Conservation (phyloP, 495 filamentous ascomycete species). For the Peziza echinospora region DNA sequence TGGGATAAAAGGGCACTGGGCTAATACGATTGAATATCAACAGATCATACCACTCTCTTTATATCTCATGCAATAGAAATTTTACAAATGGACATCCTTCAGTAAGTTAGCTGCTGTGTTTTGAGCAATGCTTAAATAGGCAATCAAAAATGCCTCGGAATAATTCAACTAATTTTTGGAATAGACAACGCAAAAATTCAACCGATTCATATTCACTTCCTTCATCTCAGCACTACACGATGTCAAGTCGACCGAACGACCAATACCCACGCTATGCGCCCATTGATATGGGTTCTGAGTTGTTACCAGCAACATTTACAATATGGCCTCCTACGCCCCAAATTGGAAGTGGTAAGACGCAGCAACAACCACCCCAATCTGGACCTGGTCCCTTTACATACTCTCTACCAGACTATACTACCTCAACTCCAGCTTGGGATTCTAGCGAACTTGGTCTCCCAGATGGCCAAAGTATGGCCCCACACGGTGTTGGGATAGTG, state of each 20-base stretch:
- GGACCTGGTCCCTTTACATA: slow-evolving; percentile 36
- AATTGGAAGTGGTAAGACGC: slow-evolving; percentile 17
- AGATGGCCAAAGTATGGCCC: slow-evolving; percentile 26
- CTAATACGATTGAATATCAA: too few relatives aligned
- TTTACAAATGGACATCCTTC: too few relatives aligned
- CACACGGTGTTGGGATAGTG: slow-evolving; percentile 13
- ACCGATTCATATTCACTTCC: neutral
- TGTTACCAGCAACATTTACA: slow-evolving; percentile 9
- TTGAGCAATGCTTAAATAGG: too few relatives aligned
- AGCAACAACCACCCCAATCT: too few relatives aligned
- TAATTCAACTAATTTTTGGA: too few relatives aligned
- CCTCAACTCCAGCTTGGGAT: slow-evolving; percentile 32
- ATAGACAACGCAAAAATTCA: too few relatives aligned
- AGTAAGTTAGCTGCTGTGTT: too few relatives aligned
- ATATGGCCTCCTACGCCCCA: slow-evolving; percentile 15
- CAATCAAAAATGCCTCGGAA: too few relatives aligned
- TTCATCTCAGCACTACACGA: neutral
- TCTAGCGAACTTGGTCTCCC: slow-evolving; percentile 28
- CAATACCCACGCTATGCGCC: slow-evolving; percentile 15
- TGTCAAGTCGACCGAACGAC: slow-evolving; percentile 4
- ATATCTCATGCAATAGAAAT: too few relatives aligned
- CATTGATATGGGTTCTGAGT: slow-evolving; percentile 11
- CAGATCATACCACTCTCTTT: too few relatives aligned
- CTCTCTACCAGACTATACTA: slow-evolving; percentile 28
- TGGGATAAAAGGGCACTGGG: too few relatives aligned